Evolutionary conservation across 208 protist species (phyloP).

Genomic region (Zelonia costaricensis): DNA sequence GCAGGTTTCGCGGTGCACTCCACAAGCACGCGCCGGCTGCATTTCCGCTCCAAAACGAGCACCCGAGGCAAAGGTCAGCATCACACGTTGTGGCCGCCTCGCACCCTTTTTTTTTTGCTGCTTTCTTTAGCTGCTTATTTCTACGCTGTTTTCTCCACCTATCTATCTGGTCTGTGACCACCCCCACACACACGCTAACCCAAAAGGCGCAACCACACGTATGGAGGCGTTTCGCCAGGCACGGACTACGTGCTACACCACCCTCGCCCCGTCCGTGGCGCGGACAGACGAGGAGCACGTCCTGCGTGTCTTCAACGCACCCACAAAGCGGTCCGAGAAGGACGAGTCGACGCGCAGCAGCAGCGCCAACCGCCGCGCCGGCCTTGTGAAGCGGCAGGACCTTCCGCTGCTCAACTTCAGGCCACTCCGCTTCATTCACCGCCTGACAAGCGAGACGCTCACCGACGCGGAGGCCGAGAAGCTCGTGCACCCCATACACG

Average conservation of each 20-base stretch:
- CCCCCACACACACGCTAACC: too few species aligned
- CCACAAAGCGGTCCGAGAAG: conserved; percentile 13
- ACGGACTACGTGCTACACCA: conserved; percentile 16
- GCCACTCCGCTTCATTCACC: conserved; percentile 25
- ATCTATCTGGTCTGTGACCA: not conserved
- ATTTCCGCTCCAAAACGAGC: too few species aligned
- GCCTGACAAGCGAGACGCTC: conserved; percentile 38
- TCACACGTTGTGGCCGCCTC: too few species aligned
- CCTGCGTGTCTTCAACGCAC: conserved; percentile 34
- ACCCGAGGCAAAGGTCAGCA: too few species aligned
- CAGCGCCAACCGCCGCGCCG: not conserved
- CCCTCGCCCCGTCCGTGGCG: conserved; percentile 14
- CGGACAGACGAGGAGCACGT: conserved; percentile 15
- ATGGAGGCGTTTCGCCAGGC: conserved; percentile 17
- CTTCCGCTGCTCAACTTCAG: conserved; percentile 14
- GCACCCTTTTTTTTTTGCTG: too few species aligned
- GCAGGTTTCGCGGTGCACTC: too few species aligned
- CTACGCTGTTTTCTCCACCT: not conserved
- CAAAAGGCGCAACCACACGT: not conserved
- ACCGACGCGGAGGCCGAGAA: conserved; percentile 49
- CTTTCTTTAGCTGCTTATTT: too few species aligned
- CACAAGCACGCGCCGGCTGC: too few species aligned
- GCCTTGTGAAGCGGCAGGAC: conserved; percentile 9
- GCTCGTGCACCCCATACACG: conserved; percentile 42
- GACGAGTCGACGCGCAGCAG: not conserved